A percentile compares a stretch with the other conserved stretches of the same genome.
phyloP scores from a whole-genome alignment of 495 filamentous ascomycete species.

The Penicillium crystallinum region DNA sequence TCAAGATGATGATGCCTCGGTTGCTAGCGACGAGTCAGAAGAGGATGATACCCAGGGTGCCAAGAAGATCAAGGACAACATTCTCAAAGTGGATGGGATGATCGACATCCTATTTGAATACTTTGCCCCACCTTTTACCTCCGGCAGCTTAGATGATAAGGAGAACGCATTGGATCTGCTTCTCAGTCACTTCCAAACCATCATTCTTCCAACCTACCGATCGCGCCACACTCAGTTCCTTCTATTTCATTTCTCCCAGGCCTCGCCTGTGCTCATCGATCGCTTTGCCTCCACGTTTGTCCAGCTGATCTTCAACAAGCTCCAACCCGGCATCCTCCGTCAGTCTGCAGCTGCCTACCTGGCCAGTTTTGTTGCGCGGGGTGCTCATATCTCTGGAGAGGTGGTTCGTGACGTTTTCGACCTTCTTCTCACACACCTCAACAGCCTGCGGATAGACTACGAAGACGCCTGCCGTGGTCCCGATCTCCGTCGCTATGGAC shows the following conservation, averaged over 20 bases:
- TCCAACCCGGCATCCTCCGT: constrained; percentile 60
- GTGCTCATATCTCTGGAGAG: constrained; percentile 67
- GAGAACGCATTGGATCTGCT: constrained; percentile 62
- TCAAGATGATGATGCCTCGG: constrained; percentile 57
- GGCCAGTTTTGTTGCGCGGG: constrained; percentile 86
- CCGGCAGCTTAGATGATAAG: constrained; percentile 41
- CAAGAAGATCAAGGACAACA: constrained; percentile 66
- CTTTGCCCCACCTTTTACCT: constrained; percentile 64
- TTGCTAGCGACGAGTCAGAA: constrained; percentile 40
- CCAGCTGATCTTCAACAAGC: constrained; percentile 58
- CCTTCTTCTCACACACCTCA: constrained; percentile 67
- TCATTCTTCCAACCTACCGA: constrained; percentile 82
- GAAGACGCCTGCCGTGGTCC: constrained; percentile 70
- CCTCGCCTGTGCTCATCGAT: constrained; percentile 65
- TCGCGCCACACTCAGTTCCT: constrained; percentile 86
- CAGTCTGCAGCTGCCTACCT: constrained; percentile 89
- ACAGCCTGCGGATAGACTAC: constrained; percentile 57
- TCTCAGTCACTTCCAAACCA: constrained; percentile 72
- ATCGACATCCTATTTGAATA: constrained; percentile 83
- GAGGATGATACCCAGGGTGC: constrained; percentile 44
- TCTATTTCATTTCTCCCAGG: constrained; percentile 88
- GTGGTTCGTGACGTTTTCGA: constrained; percentile 73
- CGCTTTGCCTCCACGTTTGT: constrained; percentile 76
- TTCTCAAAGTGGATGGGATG: constrained; percentile 89
- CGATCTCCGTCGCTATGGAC: constrained; percentile 72